Percentiles rank a stretch among this genome's conserved stretches.
Evolutionary conservation across 345 rosid genomes (phyloP).

Genomic region (Mangifera indica): DNA sequence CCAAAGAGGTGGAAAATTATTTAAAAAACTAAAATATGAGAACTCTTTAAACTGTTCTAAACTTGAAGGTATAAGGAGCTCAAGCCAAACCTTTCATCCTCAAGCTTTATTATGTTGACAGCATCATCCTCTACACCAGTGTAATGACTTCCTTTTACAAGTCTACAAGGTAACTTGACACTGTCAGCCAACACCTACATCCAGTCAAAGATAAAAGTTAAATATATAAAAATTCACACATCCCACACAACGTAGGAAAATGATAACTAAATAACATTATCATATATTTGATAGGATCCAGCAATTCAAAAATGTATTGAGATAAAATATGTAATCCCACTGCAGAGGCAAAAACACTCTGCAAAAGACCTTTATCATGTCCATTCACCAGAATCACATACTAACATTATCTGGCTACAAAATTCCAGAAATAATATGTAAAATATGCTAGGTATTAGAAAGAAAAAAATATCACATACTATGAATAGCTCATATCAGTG

Average conservation of each 20-base stretch:
- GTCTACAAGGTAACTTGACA: constrained; percentile 76
- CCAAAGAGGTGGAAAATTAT: not conserved
- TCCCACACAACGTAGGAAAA: not conserved
- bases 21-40: not conserved
- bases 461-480: not conserved
- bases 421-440: not conserved
- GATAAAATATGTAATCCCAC: constrained; percentile 2
- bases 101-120: constrained; percentile 83
- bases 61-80: constrained; percentile 22
- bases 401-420: not conserved
- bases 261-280: not conserved
- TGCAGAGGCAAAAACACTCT: not conserved
- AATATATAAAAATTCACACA: not conserved
- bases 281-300: not conserved
- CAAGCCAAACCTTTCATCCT: constrained; percentile 74
- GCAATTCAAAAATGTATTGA: not conserved
- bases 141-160: constrained; percentile 98
- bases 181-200: constrained; percentile 89
- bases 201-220: constrained; percentile 28
- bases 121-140: constrained; percentile 99
- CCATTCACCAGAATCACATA: not conserved
- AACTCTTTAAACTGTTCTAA: not conserved
- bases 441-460: not conserved
- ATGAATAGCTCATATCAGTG: not conserved
- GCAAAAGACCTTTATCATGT: not conserved